These are phyloP conservation scores for Leccinum incarnatum DNA, from an alignment of 768 basidiomycete genomes.

Conservation along the genomic window DNA sequence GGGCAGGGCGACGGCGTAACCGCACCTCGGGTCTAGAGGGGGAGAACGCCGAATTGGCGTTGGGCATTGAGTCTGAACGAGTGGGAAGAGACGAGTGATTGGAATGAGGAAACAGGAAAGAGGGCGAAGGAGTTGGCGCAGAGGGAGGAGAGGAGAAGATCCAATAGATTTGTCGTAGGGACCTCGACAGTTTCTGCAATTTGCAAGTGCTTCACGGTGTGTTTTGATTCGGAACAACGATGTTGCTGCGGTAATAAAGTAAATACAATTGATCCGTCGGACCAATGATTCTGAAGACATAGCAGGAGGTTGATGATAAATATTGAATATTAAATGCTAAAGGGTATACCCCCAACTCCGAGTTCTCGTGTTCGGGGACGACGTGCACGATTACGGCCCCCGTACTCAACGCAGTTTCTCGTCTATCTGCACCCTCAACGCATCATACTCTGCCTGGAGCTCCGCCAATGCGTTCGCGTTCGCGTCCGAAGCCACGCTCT, in stretches of 20 bases:
- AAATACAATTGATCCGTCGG: too few species aligned
- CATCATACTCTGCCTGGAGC: too few species aligned
- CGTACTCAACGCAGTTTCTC: not conserved
- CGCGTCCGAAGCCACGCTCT: too few species aligned
- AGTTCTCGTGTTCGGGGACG: too few species aligned
- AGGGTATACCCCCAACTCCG: not conserved
- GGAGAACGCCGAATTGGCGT: slow-evolving; percentile 50
- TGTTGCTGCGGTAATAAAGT: not conserved
- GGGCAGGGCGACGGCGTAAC: not conserved
- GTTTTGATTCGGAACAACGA: not conserved
- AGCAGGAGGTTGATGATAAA: not conserved
- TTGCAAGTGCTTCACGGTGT: not conserved
- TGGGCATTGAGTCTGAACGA: slow-evolving; percentile 88
- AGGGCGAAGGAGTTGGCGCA: slow-evolving; percentile 46
- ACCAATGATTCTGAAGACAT: not conserved
- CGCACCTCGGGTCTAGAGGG: not conserved
- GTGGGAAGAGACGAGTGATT: slow-evolving; percentile 87
- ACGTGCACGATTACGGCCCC: too few species aligned
- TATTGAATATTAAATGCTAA: not conserved
- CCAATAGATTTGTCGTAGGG: slow-evolving; percentile 39
- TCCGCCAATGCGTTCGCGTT: too few species aligned
- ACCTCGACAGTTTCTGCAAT: not conserved
- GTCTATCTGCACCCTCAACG: not conserved
- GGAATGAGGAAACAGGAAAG: slow-evolving; percentile 69
- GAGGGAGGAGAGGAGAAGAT: slow-evolving; percentile 39